Percentiles rank a stretch among this genome's conserved stretches.
Evolutionary conservation across 768 basidiomycete species (phyloP).

Genomic region (Polyporus arcularius): DNA sequence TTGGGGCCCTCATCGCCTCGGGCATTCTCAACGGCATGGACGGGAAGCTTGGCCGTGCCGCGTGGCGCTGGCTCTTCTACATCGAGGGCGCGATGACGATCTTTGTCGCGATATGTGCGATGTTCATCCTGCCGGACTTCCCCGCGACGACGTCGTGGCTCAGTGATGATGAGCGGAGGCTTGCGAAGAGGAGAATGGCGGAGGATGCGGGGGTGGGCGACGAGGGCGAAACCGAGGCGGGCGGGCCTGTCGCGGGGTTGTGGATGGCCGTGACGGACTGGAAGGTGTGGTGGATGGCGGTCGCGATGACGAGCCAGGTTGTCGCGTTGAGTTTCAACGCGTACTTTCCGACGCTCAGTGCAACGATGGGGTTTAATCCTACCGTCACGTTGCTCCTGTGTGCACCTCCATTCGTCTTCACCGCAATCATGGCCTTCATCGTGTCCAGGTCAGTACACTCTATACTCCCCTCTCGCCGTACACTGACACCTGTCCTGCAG

Average conservation of each 20-base stretch:
- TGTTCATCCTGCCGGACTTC: constrained; percentile 74
- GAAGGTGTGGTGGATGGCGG: constrained; percentile 82
- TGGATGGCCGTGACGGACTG: constrained; percentile 69
- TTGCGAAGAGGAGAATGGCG: constrained; percentile 60
- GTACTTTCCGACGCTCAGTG: constrained; percentile 76
- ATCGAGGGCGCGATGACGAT: constrained; percentile 65
- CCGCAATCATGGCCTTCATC: constrained; percentile 56
- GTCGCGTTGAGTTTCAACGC: constrained; percentile 74
- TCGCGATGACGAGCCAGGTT: constrained; percentile 58
- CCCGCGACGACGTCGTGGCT: constrained; percentile 64
- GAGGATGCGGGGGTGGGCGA: constrained; percentile 64
- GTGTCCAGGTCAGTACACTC: constrained; percentile 45
- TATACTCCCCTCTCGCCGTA: neutral
- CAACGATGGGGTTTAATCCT: constrained; percentile 65
- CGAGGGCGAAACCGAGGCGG: constrained; percentile 43
- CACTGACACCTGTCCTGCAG: constrained; percentile 31
- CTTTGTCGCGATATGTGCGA: constrained; percentile 51
- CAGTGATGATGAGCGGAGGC: constrained; percentile 50
- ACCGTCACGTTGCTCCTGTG: constrained; percentile 72
- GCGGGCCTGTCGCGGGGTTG: constrained; percentile 47
- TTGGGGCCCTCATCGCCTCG: constrained; percentile 78
- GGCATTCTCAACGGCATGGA: constrained; percentile 75
- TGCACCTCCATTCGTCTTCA: constrained; percentile 74
- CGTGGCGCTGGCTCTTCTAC: constrained; percentile 76
- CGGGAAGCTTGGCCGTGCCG: constrained; percentile 62